Percentiles rank a stretch among this genome's conserved stretches.
Conservation (phyloP, 2,329 filamentous ascomycete species). For the Diaporthe longicolla region DNA sequence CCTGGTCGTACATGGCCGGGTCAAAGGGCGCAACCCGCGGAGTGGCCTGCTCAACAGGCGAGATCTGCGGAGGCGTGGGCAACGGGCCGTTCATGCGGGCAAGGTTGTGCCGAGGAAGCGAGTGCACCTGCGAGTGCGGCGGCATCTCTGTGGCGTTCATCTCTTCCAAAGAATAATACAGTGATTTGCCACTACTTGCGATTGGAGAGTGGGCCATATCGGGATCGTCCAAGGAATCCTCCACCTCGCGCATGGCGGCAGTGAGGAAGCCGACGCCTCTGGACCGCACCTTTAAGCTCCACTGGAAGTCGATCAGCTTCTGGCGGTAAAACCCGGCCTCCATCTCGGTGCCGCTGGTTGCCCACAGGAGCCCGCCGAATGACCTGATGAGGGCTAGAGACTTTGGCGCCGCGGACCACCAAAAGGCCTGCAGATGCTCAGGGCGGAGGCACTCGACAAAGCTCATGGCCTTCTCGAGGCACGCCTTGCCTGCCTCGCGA, state of each 20-base stretch:
- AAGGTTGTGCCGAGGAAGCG: slow-evolving; percentile 18
- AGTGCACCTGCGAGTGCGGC: slow-evolving; percentile 14
- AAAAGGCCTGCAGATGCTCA: slow-evolving; percentile 89
- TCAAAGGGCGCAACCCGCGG: slow-evolving; percentile 17
- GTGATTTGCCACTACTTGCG: slow-evolving; percentile 11
- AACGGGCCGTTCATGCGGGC: slow-evolving; percentile 19
- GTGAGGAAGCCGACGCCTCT: slow-evolving; percentile 71
- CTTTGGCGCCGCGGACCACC: slow-evolving; percentile 89
- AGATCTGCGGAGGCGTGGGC: slow-evolving; percentile 8
- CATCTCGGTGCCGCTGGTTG: slow-evolving; percentile 87
- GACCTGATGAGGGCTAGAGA: slow-evolving; percentile 97
- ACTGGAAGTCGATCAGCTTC: slow-evolving; percentile 89
- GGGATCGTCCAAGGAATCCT: slow-evolving; percentile 46
- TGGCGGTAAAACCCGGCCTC: slow-evolving; percentile 94
- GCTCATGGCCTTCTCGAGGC: slow-evolving; percentile 95
- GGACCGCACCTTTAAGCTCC: slow-evolving; percentile 90
- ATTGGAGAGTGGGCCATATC: slow-evolving; percentile 43
- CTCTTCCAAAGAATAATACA: slow-evolving; percentile 12
- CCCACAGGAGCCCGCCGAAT: slow-evolving; percentile 91
- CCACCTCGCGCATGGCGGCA: slow-evolving; percentile 56
- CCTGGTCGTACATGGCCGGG: slow-evolving; percentile 27
- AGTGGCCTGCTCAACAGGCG: slow-evolving; percentile 24
- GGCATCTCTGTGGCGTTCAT: slow-evolving; percentile 12
- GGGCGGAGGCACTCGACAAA: slow-evolving; percentile 94
- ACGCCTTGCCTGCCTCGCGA: slow-evolving; percentile 92